phyloP scores from a whole-genome alignment of 805 yeast genomes.

The Ogataea methylovora region DNA sequence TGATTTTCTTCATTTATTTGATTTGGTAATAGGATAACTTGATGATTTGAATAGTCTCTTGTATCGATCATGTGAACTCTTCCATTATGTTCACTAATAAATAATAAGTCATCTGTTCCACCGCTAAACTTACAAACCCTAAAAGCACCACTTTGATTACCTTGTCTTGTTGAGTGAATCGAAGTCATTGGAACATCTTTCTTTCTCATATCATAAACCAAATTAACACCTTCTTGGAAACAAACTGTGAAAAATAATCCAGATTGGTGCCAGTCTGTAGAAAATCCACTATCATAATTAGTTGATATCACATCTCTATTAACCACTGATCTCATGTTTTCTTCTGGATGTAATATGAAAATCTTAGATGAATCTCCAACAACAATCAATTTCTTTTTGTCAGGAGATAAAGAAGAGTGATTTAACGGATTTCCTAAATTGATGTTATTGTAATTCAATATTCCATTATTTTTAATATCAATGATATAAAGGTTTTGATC shows the following conservation, averaged over 20 bases:
- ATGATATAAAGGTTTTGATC: conserved; percentile 66
- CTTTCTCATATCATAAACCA: conserved; percentile 71
- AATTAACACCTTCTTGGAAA: conserved; percentile 79
- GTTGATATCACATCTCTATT: conserved; percentile 35
- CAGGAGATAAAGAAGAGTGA: conserved; percentile 64
- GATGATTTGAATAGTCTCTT: conserved; percentile 65
- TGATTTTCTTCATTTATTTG: background rate
- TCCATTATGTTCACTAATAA: conserved; percentile 79
- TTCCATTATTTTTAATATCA: conserved; percentile 44
- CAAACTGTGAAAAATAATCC: conserved; percentile 70
- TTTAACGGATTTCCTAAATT: conserved; percentile 63
- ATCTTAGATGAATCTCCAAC: conserved; percentile 76
- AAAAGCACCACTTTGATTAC: conserved; percentile 33
- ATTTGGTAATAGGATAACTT: conserved; percentile 62
- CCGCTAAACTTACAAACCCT: conserved; percentile 44
- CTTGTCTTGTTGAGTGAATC: conserved; percentile 53
- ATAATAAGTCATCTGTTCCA: conserved; percentile 67
- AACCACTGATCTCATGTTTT: conserved; percentile 19
- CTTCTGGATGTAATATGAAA: conserved; percentile 43
- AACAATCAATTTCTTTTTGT: conserved; percentile 46
- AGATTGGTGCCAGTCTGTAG: conserved; percentile 70
- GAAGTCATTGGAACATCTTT: conserved; percentile 43
- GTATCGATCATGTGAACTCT: conserved; percentile 81
- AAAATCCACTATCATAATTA: conserved; percentile 72
- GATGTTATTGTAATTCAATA: conserved; percentile 32